Base-by-base conservation (phyloP, 2,329 filamentous ascomycete genomes). In the Cryphonectria carpinicola region DNA sequence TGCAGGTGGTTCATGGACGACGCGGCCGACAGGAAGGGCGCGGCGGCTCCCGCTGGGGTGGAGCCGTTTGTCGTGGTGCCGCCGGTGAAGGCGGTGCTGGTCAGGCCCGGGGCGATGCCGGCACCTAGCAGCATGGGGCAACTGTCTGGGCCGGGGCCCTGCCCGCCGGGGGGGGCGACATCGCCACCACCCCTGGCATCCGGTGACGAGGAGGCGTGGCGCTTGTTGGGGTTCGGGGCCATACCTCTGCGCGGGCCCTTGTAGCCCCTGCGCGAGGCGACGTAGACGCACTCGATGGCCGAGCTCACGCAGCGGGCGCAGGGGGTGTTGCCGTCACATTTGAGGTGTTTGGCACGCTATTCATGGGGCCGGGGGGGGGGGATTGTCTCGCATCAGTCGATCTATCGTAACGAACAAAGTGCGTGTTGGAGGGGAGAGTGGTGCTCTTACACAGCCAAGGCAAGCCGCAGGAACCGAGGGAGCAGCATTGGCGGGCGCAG, bases 191-290 rank as follows among this genome's bases (percentile, higher is more conserved):
- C 76, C 32, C 76, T 77, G 69, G 82, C 81, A 4, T 83, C 80
- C 39, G 84, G 81, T 37, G 86, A 87, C 39, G 85, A 83, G 28
- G 84, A 84, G 32, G 84, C 82, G 76, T 85, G 84, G 25, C 83
- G 82, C 77, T 87, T 88, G 77, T 84, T 84, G 13, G 82, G 81
- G 75, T 83, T 87, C 70, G 79, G 81, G 73, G 73, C 81, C 75
- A 73, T 80, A 77, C 76, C 84, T 77, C 85, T 86, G n/a, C 87
- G 84, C 1, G 87, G 88, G 19, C 91, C 90, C 80, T 92, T 93
- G 82, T 92, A 93, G 41, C 92, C 92, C 72, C 92, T 88, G 60
- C 92, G 89, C 54, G 92, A 94, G 61, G 91, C 89, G 65, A 93
- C 88, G 78, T 93, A 94, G 76, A 89, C 82, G 79, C 93, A 95